phyloP scores from a whole-genome alignment of 2,329 filamentous ascomycete species.

The Gyromitra esculenta region DNA sequence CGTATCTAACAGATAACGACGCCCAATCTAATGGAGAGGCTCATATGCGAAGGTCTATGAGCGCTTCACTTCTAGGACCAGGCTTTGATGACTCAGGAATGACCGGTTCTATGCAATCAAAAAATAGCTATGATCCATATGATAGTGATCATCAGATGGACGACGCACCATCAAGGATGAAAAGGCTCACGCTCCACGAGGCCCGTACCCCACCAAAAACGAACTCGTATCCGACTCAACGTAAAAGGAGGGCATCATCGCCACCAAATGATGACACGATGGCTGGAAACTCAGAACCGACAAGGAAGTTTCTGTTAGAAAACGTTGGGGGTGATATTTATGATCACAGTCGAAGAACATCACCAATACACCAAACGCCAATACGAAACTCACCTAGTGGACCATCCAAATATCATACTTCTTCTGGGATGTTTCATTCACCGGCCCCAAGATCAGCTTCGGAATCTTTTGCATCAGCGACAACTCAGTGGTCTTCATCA shows the following conservation, averaged over 20 bases:
- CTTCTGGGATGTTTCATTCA: conserved; percentile 43
- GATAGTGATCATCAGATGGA: conserved; percentile 55
- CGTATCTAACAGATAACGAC: conserved; percentile 52
- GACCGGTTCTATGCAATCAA: conserved; percentile 37
- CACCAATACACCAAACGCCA: conserved; percentile 52
- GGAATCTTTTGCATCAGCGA: conserved; percentile 49
- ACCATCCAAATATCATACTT: conserved; percentile 45
- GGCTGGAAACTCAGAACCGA: conserved; percentile 49
- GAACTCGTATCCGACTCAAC: conserved; percentile 50
- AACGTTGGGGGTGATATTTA: conserved; percentile 46
- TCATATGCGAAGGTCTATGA: conserved; percentile 48
- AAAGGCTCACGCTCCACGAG: conserved; percentile 50
- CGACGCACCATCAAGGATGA: conserved; percentile 49
- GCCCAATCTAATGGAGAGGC: conserved; percentile 46
- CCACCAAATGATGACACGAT: conserved; percentile 52
- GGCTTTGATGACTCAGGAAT: conserved; percentile 46
- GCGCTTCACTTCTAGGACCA: conserved; percentile 47
- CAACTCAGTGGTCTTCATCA: conserved; percentile 54
- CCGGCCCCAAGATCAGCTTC: conserved; percentile 47
- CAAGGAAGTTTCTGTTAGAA: conserved; percentile 52
- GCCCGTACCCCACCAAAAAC: conserved; percentile 53
- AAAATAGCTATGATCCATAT: conserved; percentile 49
- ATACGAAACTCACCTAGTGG: conserved; percentile 47
- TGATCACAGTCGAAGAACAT: conserved; percentile 49
- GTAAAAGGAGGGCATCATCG: conserved; percentile 55